These are phyloP conservation scores for Ogataea paradorogensis DNA, from an alignment of 805 yeast species.

Conservation along the genomic window DNA sequence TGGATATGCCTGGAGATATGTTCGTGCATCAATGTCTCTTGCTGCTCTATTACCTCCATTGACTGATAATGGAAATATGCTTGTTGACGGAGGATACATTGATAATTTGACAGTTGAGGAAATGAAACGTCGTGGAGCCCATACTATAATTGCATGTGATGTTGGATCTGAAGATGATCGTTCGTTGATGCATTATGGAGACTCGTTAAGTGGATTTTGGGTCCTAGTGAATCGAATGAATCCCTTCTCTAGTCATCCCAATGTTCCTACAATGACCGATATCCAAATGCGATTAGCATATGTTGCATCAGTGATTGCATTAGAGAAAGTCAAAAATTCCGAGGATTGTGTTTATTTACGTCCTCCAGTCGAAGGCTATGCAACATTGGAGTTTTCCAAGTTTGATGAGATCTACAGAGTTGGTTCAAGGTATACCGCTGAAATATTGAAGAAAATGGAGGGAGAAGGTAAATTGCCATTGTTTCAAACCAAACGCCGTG, in stretches of 20 bases:
- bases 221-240: constrained; percentile 83
- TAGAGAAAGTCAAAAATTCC: constrained; percentile 79
- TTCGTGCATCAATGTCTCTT: constrained; percentile 93
- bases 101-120: constrained; percentile 91
- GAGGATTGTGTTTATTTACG: constrained; percentile 85
- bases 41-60: constrained; percentile 92
- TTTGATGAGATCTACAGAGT: constrained; percentile 86
- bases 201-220: constrained; percentile 90
- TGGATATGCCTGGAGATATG: constrained; percentile 94
- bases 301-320: constrained; percentile 91
- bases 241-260: constrained; percentile 83
- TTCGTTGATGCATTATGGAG: constrained; percentile 88
- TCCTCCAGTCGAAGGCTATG: constrained; percentile 92
- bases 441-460: constrained; percentile 50
- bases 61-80: constrained; percentile 86
- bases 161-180: constrained; percentile 95
- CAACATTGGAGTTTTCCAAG: constrained; percentile 87
- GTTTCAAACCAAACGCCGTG: constrained; percentile 50
- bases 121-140: constrained; percentile 88
- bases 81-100: constrained; percentile 93
- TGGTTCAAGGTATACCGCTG: constrained; percentile 72
- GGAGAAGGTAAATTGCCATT: constrained; percentile 54
- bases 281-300: constrained; percentile 90
- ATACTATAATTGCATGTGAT: constrained; percentile 85
- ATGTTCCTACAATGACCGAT: constrained; percentile 92